Evolutionary conservation across 225 moss, liverwort and hornwort species (phyloP).

Genomic region (Bryoerythrophyllum caledonicum): DNA sequence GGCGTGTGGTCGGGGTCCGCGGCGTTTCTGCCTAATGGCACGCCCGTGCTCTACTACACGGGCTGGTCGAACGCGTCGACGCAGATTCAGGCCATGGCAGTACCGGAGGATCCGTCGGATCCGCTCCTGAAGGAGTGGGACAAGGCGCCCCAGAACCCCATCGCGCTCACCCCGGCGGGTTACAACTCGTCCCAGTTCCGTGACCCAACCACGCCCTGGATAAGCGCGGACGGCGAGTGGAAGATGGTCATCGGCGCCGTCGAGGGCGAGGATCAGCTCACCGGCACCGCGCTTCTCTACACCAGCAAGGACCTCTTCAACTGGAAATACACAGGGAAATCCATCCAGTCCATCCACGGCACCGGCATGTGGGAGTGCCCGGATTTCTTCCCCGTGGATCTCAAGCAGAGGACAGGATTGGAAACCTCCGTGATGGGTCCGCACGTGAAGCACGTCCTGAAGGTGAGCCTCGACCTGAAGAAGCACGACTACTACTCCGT

Average conservation of each 20-base stretch:
- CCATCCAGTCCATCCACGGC: conserved; percentile 39
- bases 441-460: conserved; percentile 68
- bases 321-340: conserved; percentile 46
- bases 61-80: conserved; percentile 50
- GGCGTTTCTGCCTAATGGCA: conserved; percentile 46
- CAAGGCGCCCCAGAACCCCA: conserved; percentile 58
- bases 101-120: conserved; percentile 64
- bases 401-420: conserved; percentile 6
- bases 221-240: conserved; percentile 62
- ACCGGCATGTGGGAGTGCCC: conserved; percentile 98
- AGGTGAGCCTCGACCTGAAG: conserved; percentile 66
- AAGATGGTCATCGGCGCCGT: conserved; percentile 63
- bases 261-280: conserved; percentile 32
- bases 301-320: conserved; percentile 52
- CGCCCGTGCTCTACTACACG: conserved; percentile 74
- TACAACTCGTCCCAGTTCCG: conserved; percentile 62
- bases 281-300: conserved; percentile 61
- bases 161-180: conserved; percentile 38
- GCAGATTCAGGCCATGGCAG: conserved; percentile 66
- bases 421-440: conserved; percentile 40
- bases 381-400: conserved; percentile 62
- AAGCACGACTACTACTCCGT: conserved; percentile 80
- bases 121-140: conserved; percentile 71
- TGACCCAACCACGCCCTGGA: conserved; percentile 84
- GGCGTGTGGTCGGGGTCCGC: conserved; percentile 86